These are phyloP conservation scores for Microglena sp. DNA, from an alignment of 139 green algal species.

Conservation along the genomic window DNA sequence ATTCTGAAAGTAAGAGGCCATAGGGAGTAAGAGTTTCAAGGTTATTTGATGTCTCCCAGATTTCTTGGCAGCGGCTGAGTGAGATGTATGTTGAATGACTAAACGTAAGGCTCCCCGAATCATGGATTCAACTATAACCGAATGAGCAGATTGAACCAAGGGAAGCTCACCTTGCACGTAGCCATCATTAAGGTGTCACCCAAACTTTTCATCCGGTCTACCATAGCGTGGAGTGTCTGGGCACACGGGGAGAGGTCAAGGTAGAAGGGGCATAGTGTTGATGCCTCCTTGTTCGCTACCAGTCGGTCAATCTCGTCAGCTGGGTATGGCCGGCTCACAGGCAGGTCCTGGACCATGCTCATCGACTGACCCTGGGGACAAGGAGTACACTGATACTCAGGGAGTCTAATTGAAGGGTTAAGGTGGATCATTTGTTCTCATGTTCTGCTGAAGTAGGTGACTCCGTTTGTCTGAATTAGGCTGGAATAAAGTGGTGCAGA, in stretches of 20 bases:
- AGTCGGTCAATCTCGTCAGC: conserved; percentile 44
- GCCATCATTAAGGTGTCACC: conserved; percentile 33
- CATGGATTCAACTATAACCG: neutral
- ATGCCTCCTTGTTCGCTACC: conserved; percentile 28
- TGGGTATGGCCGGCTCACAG: conserved; percentile 48
- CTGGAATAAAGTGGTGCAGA: no score
- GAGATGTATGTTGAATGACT: neutral
- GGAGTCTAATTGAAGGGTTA: no score
- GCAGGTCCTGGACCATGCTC: conserved; percentile 61
- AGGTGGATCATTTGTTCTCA: no score
- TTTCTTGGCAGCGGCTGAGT: neutral
- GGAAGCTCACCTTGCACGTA: conserved; percentile 21
- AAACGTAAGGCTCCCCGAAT: neutral
- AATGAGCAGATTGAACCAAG: neutral
- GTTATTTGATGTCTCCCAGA: neutral
- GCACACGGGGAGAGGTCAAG: conserved; percentile 46
- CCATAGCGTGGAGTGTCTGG: conserved; percentile 26
- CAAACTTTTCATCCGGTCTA: conserved; percentile 56
- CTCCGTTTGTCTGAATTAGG: no score
- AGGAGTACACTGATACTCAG: no score
- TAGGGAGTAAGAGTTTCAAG: neutral
- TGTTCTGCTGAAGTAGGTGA: no score
- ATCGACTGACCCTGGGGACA: conserved; percentile 33
- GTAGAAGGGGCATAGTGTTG: conserved; percentile 56
- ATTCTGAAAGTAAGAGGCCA: conserved; percentile 14